These are phyloP conservation scores for Arthrobotrys musiformis DNA, from an alignment of 2,329 filamentous ascomycete species.

Conservation along the genomic window DNA sequence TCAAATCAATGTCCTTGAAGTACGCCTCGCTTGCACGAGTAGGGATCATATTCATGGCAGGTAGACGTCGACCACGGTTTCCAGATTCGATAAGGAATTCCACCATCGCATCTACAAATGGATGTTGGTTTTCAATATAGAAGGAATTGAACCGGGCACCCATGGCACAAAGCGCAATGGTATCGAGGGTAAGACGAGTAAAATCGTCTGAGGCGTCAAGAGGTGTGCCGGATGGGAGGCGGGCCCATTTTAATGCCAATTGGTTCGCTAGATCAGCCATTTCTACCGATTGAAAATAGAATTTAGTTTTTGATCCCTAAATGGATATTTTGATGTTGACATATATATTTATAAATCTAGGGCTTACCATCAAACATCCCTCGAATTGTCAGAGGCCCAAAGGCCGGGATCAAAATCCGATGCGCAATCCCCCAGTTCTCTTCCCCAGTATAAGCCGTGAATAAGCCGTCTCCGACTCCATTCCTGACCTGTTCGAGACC, in stretches of 20 bases:
- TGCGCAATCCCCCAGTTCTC: constrained; percentile 75
- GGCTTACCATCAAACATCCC: constrained; percentile 71
- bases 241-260: constrained; percentile 75
- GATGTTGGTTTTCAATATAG: constrained; percentile 75
- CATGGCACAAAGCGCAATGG: constrained; percentile 69
- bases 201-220: constrained; percentile 75
- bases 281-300: constrained; percentile 61
- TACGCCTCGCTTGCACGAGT: constrained; percentile 65
- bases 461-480: constrained; percentile 73
- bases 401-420: constrained; percentile 73
- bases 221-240: constrained; percentile 68
- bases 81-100: constrained; percentile 71
- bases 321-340: background rate
- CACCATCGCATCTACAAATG: constrained; percentile 76
- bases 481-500: constrained; percentile 70
- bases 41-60: constrained; percentile 67
- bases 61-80: constrained; percentile 65
- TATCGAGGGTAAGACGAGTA: constrained; percentile 78
- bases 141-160: constrained; percentile 75
- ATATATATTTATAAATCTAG: background rate
- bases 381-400: constrained; percentile 75
- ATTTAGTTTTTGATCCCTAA: background rate
- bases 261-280: constrained; percentile 76
- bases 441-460: constrained; percentile 68
- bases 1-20: constrained; percentile 67